Percentiles rank a stretch among this genome's conserved stretches.
Conservation (phyloP, 495 filamentous ascomycete species). For the Copromyces sp. region DNA sequence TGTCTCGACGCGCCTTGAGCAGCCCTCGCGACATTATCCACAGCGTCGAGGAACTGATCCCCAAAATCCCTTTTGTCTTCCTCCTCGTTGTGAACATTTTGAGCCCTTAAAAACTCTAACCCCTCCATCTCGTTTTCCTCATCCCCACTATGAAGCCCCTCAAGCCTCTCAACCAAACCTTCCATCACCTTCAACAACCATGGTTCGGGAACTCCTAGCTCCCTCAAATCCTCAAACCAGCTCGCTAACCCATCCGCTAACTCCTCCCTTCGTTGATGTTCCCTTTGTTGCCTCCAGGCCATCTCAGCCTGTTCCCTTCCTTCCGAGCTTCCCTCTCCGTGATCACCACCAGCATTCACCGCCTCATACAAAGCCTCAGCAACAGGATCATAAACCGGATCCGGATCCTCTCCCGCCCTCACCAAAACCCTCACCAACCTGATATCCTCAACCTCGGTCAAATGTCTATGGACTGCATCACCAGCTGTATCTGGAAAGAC, state of each 20-base stretch:
- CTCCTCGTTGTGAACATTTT: constrained; percentile 3
- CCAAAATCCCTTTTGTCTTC: background rate
- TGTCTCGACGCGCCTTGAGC: background rate
- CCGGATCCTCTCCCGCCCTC: background rate
- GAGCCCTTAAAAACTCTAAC: background rate
- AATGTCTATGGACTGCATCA: background rate
- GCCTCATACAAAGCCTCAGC: background rate
- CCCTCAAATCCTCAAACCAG: constrained; percentile 26
- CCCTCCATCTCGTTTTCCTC: constrained; percentile 3
- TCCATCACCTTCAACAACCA: constrained; percentile 23
- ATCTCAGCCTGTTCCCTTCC: background rate
- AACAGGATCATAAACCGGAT: background rate
- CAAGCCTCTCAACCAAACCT: constrained; percentile 11
- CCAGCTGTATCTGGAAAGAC: background rate
- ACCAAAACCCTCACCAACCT: background rate
- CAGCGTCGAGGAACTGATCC: background rate
- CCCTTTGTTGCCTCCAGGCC: constrained; percentile 14
- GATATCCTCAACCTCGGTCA: background rate
- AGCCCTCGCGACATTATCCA: background rate
- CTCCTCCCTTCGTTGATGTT: constrained; percentile 10
- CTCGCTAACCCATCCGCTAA: constrained; percentile 31
- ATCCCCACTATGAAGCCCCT: background rate
- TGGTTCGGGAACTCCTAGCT: constrained; percentile 17
- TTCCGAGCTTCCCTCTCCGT: background rate
- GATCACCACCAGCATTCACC: constrained; percentile 9